A percentile compares a stretch with the other conserved stretches of the same genome.
Evolutionary conservation across 495 filamentous ascomycete species (phyloP).

Genomic region (Aspergillus nidulans): DNA sequence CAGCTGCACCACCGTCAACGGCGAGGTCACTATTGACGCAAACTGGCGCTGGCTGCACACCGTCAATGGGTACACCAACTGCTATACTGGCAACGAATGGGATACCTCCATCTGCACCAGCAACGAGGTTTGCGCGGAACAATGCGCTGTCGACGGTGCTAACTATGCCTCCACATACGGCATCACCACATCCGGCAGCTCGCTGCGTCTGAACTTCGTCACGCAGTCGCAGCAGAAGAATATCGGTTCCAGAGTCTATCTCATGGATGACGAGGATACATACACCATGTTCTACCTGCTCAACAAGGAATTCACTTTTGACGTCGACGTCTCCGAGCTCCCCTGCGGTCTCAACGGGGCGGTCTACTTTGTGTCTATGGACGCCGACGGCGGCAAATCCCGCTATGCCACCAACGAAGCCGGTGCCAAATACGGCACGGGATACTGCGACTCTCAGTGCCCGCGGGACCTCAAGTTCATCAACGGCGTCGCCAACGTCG

Average conservation of each 20-base stretch:
- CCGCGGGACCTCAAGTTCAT: slow-evolving; percentile 63
- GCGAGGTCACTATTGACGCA: slow-evolving; percentile 58
- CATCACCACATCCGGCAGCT: slow-evolving; percentile 48
- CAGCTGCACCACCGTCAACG: slow-evolving; percentile 48
- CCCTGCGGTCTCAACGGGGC: slow-evolving; percentile 72
- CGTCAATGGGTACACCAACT: slow-evolving; percentile 52
- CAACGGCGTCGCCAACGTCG: slow-evolving; percentile 60
- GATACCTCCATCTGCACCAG: slow-evolving; percentile 51
- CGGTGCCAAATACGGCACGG: slow-evolving; percentile 68
- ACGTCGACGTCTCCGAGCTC: slow-evolving; percentile 60
- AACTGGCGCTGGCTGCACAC: slow-evolving; percentile 63
- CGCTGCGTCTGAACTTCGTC: slow-evolving; percentile 54
- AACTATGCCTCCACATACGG: slow-evolving; percentile 55
- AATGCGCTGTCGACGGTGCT: slow-evolving; percentile 59
- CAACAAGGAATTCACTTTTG: slow-evolving; percentile 63
- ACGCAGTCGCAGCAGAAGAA: slow-evolving; percentile 38
- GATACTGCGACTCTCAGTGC: slow-evolving; percentile 75
- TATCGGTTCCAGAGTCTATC: slow-evolving; percentile 58
- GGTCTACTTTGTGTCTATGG: slow-evolving; percentile 65
- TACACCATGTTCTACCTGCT: slow-evolving; percentile 59
- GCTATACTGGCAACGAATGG: slow-evolving; percentile 61
- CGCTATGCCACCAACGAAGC: slow-evolving; percentile 55
- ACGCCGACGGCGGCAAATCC: slow-evolving; percentile 54
- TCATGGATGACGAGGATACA: slow-evolving; percentile 48
- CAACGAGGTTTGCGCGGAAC: slow-evolving; percentile 48